Percentiles rank a stretch among this genome's conserved stretches.
Conservation (phyloP, 164 flowering plant species). For the Vitis rotundifolia region DNA sequence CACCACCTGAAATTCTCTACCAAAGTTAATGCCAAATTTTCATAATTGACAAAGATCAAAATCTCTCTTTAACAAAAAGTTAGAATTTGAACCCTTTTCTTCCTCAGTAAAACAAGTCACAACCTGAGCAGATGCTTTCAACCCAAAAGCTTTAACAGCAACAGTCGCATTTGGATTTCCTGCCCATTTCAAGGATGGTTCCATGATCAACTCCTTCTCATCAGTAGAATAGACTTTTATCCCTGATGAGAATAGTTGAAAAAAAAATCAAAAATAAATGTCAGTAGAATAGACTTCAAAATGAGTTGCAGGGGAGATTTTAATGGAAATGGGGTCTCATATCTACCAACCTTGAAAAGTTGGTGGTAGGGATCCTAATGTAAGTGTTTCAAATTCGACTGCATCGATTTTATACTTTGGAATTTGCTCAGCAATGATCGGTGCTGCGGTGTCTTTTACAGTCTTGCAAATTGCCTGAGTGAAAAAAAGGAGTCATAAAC, state of each 20-base stretch:
- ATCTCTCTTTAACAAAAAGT: background rate
- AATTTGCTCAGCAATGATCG: conserved; percentile 93
- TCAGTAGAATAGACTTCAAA: background rate
- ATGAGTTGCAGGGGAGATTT: background rate
- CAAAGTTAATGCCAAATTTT: too few species aligned
- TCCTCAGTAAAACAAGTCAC: background rate
- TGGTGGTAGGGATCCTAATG: conserved; percentile 88
- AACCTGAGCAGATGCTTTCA: conserved; percentile 80
- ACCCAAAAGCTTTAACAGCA: conserved; percentile 82
- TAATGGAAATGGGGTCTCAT: background rate
- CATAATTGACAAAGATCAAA: too few species aligned
- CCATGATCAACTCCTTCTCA: conserved; percentile 98
- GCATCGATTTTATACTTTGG: conserved; percentile 90
- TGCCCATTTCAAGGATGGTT: conserved; percentile 90
- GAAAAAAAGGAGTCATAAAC: background rate
- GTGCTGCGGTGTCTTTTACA: conserved; percentile 71
- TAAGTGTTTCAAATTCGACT: conserved; percentile 77
- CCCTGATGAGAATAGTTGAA: conserved; percentile 41
- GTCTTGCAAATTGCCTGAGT: conserved; percentile 88
- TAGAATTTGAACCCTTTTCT: background rate
- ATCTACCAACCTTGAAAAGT: conserved; percentile 78
- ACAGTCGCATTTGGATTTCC: conserved; percentile 84
- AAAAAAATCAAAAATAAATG: background rate
- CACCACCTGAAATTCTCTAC: conserved; percentile 53
- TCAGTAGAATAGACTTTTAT: conserved; percentile 93